Evolutionary conservation across 805 yeast species (phyloP).

Genomic region (Zygotorulaspora florentina): DNA sequence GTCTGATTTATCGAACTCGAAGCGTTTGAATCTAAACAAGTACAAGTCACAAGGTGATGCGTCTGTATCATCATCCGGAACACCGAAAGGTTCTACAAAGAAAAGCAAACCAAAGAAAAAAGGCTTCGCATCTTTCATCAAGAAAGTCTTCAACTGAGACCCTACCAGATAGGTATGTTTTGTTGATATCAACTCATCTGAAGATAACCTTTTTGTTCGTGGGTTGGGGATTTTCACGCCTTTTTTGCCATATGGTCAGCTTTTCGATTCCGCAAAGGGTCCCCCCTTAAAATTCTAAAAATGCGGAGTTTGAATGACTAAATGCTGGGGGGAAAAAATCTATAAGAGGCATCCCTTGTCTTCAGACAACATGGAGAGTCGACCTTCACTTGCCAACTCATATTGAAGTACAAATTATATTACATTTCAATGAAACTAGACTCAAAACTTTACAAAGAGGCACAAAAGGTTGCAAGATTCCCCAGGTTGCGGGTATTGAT

Average conservation of each 20-base stretch:
- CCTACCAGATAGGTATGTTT: not conserved
- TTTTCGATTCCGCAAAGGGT: not conserved
- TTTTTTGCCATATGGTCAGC: not conserved
- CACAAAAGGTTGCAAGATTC: conserved; percentile 23
- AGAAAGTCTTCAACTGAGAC: conserved; percentile 16
- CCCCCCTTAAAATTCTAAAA: not conserved
- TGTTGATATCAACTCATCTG: no score
- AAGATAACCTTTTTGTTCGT: not conserved
- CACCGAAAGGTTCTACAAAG: conserved; percentile 2
- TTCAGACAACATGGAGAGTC: no score
- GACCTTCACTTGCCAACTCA: no score
- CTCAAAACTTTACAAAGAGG: conserved; percentile 26
- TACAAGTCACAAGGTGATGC: not conserved
- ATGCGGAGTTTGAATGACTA: not conserved
- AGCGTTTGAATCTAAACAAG: not conserved
- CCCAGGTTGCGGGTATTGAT: conserved; percentile 27
- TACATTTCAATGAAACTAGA: conserved; percentile 24
- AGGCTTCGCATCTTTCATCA: conserved; percentile 21
- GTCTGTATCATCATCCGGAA: not conserved
- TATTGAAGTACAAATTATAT: no score
- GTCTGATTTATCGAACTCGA: conserved; percentile 2
- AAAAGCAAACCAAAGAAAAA: conserved; percentile 9
- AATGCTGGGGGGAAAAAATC: not conserved
- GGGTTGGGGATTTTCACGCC: not conserved
- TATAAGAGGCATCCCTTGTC: no score